These are phyloP conservation scores for Lactarius pseudohatsudake DNA, from an alignment of 768 basidiomycete genomes.

Conservation along the genomic window DNA sequence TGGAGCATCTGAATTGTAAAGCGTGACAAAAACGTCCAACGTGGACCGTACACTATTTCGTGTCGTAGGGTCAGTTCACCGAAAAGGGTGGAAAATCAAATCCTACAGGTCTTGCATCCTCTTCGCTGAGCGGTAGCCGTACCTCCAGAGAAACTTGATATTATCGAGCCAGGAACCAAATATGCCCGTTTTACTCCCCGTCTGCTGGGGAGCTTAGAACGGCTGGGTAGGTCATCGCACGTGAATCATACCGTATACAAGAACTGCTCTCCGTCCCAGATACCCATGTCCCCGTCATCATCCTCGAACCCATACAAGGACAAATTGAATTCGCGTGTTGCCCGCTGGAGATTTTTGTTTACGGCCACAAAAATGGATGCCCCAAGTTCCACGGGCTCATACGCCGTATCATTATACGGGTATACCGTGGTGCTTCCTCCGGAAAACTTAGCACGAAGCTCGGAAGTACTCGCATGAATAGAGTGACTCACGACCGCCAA, in stretches of 20 bases:
- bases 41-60: constrained; percentile 50
- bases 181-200: neutral
- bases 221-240: neutral
- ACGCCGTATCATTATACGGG: constrained; percentile 60
- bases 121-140: constrained; percentile 21
- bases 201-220: neutral
- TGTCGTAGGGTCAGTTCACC: neutral
- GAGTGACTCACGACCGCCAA: constrained; percentile 77
- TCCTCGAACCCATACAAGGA: constrained; percentile 47
- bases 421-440: constrained; percentile 76
- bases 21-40: constrained; percentile 47
- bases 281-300: constrained; percentile 54
- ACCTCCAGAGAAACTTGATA: constrained; percentile 21
- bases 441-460: constrained; percentile 8
- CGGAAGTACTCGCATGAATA: neutral
- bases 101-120: constrained; percentile 19
- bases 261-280: constrained; percentile 84
- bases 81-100: neutral
- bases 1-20: constrained; percentile 56
- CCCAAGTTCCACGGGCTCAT: constrained; percentile 75
- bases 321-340: constrained; percentile 77
- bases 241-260: constrained; percentile 54
- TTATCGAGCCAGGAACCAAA: constrained; percentile 18
- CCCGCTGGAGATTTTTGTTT: constrained; percentile 73
- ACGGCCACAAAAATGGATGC: constrained; percentile 82